Evolutionary conservation across 345 rosid species (phyloP), one percentile per base, ranked within the genome.

Genomic region (Rhodamnia argentea): DNA sequence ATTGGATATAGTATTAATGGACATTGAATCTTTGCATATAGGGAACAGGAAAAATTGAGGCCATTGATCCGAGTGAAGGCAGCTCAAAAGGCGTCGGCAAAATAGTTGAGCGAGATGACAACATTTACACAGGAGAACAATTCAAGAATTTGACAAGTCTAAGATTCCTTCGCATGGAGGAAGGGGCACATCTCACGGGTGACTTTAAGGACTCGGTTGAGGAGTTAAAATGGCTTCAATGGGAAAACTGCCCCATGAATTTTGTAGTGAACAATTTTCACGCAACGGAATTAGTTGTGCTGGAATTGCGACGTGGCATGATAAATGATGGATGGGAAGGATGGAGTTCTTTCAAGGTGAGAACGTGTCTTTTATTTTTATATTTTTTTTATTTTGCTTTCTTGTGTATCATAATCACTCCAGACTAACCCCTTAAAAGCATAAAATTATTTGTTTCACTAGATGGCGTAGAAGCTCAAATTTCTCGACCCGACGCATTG

Each of bases 291-390:
- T 58, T 58, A 58, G 64, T 0, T 58, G 16, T 58, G 12, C 16
- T 58, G 7, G 16, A 58, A 26, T 58, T 26, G 32, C 0, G 0
- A 11, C 0, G 1, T 0, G 2, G 15, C 1, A 0, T 4, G 0
- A 58, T 58, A 26, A 26, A 58, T 58, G 29, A 58, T 7, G 5
- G 7, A 10, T 58, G 29, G 64, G 3, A 0, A 12, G 64, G 29
- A 58, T 58, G 64, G 64, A 26, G 64, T 58, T 12, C 5, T 58
- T 58, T 58, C 29, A 26, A 1, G 55, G 55, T 53, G 5, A 15
- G 55, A 53, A 16, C 55, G n/a, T n/a, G 22, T 53, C 55, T 53
- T n/a, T 53, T 16, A 1, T 53, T 52, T 16, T 15, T 53, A 3
- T n/a, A n/a, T n/a, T 53, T 14, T 6, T 5, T 52, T 52, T 37